Base-by-base conservation (phyloP, 179 eudicot species). In the Beta corolliflora region DNA sequence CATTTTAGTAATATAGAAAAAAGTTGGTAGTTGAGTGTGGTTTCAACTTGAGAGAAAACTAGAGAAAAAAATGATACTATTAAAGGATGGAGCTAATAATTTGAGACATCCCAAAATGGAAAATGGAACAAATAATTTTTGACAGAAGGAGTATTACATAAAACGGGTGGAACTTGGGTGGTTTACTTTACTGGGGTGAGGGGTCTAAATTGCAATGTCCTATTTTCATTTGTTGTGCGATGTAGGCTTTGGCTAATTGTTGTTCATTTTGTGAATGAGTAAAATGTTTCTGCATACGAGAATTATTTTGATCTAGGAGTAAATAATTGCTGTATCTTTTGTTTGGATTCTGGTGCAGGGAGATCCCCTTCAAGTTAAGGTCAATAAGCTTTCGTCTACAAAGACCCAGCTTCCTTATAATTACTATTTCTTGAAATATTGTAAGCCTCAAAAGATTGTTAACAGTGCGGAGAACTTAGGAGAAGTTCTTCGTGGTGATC, bases 401-500 rank as follows among this genome's bases (percentile, higher is more conserved):
- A 87, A 84, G 84, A 87, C 87, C 79, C 89, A 84, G 69, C 87
- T 87, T 69, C 92, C 93, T 19, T 90, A 90, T 85, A 90, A 88
- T 82, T 90, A 86, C 88, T 92, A 92, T 54, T 92, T 67, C 79
- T 83, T 92, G 87, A 84, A 78, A 4, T 92, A 88, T 79, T 92
- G 95, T 84, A 89, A 89, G 82, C 95, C 95, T 63, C 13, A 21
- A 54, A 86, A 87, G 45, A 89, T 92, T 25, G n/a, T 75, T 81
- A 90, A 92, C 80, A 89, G 85, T 78, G 95, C 92, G 1, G 95
- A 90, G 81, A 92, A 92, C 83, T 84, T 92, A 80, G 93, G 93
- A 76, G 95, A 90, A 87, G 96, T 92, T 78, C 93, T 91, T 56
- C 91, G 92, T 70, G 96, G 96, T 71, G 96, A 91, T 78, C 89